Base-by-base conservation (phyloP, 345 rosid genomes). In the Laguncularia racemosa region DNA sequence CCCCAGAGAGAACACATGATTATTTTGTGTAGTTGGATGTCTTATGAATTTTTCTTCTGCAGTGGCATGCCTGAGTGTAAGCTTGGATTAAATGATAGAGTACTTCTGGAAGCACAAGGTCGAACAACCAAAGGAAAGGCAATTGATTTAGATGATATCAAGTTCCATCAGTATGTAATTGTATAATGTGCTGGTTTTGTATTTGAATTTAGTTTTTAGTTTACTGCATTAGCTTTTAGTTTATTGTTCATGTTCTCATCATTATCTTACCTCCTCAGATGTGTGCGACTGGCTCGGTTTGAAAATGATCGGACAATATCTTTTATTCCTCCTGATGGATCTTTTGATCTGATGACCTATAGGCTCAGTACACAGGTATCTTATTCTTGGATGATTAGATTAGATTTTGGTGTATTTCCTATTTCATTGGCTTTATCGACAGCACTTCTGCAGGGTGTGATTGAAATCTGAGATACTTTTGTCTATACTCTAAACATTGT, bases 41-140 rank as follows among this genome's bases (percentile, higher is more conserved):
- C 40, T 33, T 33, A 33, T 7, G 0, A 33, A 33, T 33, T 6
- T 33, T 33, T 26, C 28, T 7, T 33, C 40, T 7, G 9, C 6
- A 87, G 97, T 71, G 99, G 99, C 67, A 93, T 89, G 97, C 97
- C 97, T 4, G 97, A 89, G 76, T 93, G 99, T 77, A 93, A 93
- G 72, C 86, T 93, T 69, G 97, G 99, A 48, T 81, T 89, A 56
- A 93, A 93, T 67, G 99, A 89, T 76, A 82, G 96, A 79, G 84
- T 93, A 57, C 64, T 93, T 60, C 58, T 89, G 83, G 99, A 93
- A 77, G 97, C 97, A 14, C 99, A 93, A 63, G 99, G 99, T 48
- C 86, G 91, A 47, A 58, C 97, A 48, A 85, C 96, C 17, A 93
- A 89, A 70, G 97, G 96, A 58, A 93, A 93, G 78, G 95, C 97